phyloP scores from a whole-genome alignment of 441 rosid species.

The Croton laevigatus region DNA sequence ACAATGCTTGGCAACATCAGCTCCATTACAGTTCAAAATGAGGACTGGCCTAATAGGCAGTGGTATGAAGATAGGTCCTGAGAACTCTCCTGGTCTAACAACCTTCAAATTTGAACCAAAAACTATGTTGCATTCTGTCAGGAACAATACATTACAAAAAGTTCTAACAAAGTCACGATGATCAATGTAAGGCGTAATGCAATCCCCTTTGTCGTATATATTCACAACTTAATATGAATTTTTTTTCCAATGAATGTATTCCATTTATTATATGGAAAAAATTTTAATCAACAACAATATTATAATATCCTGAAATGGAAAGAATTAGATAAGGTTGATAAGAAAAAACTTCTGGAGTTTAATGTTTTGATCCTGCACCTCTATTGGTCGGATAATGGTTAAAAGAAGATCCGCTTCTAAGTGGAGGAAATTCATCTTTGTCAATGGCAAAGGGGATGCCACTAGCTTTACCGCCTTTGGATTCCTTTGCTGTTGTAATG shows the following conservation, averaged over 20 bases:
- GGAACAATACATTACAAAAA: slow-evolving; percentile 62
- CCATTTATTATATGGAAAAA: no score
- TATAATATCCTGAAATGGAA: no score
- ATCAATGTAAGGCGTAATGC: slow-evolving; percentile 72
- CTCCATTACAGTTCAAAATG: slow-evolving; percentile 62
- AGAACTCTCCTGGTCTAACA: slow-evolving; percentile 56
- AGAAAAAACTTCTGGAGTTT: no score
- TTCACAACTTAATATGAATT: no score
- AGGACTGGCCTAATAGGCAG: slow-evolving; percentile 63
- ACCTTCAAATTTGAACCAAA: slow-evolving; percentile 53
- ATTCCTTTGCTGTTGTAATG: neutral
- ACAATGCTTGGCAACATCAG: slow-evolving; percentile 68
- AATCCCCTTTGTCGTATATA: slow-evolving; percentile 68
- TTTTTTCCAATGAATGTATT: no score
- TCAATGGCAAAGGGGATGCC: no score
- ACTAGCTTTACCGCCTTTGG: neutral
- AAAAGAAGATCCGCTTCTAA: slow-evolving; percentile 18
- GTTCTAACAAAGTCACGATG: slow-evolving; percentile 66
- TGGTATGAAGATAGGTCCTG: slow-evolving; percentile 47
- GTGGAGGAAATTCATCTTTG: slow-evolving; percentile 38
- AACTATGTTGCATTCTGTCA: slow-evolving; percentile 49
- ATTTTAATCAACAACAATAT: slow-evolving; percentile 39
- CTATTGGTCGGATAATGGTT: neutral
- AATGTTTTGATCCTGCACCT: no score
- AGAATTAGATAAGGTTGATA: no score